Evolutionary conservation across 1,139 yeast genomes (phyloP), one percentile per base, ranked within the genome.

Genomic region (Kluyveromyces marxianus): DNA sequence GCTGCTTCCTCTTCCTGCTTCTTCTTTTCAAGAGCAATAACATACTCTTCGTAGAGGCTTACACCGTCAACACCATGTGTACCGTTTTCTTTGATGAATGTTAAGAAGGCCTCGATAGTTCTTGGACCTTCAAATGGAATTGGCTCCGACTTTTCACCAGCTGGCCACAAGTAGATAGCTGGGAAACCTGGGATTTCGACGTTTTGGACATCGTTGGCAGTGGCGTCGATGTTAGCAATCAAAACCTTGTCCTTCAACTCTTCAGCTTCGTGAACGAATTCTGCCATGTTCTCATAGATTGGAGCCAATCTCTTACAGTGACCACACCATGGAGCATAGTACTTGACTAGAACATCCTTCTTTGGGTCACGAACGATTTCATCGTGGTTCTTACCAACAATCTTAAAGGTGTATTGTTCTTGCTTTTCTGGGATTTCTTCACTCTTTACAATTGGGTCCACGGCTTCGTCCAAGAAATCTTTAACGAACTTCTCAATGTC

Each of bases 241-340:
- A 81, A 66, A 50, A 90, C 87, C 64, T 80, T 71, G 41, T 71
- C 68, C 41, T 69, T 62, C 27, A 71, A 68, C 14, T 59, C 63
- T 27, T 63, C 60, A 56, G 77, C 77, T 45, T 75, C 69, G 48
- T 71, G 73, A 67, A 73, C 84, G 48, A 84, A 65, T 45, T 71
- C 81, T 48, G 89, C 97, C 58, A 92, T 77, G 66, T 88, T 94
- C 65, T 86, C 96, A 74, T 83, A 92, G 50, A 74, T 75, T 63
- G 98, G 98, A 49, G 96, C 96, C 69, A 90, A 76, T 69, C 78
- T 87, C 77, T 90, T 90, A 77, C 98, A 90, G 76, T 90, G 97
- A 44, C 97, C 97, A 74, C 98, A 90, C 98, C 98, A 92, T 70
- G 96, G 96, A 48, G 98, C 98, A 65, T 87, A 92, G 72, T 86